Evolutionary conservation across 2,329 filamentous ascomycete genomes (phyloP).

Genomic region (Aspergillus tanneri): DNA sequence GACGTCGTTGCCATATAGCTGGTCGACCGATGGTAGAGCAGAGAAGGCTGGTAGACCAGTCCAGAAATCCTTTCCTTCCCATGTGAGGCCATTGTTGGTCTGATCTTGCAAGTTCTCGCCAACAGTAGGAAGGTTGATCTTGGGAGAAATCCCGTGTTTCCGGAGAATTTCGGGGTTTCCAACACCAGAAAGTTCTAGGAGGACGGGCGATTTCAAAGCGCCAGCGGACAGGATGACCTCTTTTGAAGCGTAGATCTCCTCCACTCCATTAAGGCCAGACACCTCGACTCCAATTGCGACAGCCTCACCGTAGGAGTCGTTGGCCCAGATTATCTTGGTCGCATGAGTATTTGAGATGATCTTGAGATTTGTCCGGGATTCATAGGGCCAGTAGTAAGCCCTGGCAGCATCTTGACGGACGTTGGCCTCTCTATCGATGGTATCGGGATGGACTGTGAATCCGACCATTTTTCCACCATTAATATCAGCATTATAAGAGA

Average conservation of each 20-base stretch:
- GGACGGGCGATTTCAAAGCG: slow-evolving; percentile 70
- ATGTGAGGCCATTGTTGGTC: slow-evolving; percentile 3
- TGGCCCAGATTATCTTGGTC: slow-evolving; percentile 43
- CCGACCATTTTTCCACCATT: slow-evolving; percentile 49
- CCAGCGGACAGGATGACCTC: slow-evolving; percentile 72
- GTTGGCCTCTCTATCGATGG: slow-evolving; percentile 38
- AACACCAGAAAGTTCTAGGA: slow-evolving; percentile 73
- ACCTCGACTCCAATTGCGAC: no score
- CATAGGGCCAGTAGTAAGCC: slow-evolving; percentile 49
- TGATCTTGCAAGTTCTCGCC: slow-evolving; percentile 77
- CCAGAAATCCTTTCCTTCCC: slow-evolving; percentile 3
- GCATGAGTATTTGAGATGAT: slow-evolving; percentile 45
- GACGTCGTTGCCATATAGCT: no score
- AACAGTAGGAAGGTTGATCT: slow-evolving; percentile 70
- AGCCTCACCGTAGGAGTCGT: no score
- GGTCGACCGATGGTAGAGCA: no score
- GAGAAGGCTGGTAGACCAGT: slow-evolving; percentile 33
- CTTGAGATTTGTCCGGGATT: slow-evolving; percentile 43
- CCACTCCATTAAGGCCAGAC: no score
- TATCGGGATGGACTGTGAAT: slow-evolving; percentile 45
- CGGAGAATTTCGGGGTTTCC: slow-evolving; percentile 71
- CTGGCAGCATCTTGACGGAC: slow-evolving; percentile 49
- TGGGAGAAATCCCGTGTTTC: slow-evolving; percentile 65
- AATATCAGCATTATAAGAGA: slow-evolving; percentile 43
- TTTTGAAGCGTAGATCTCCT: no score